Base-by-base conservation (phyloP, 805 yeast species). In the Saturnispora quitensis region DNA sequence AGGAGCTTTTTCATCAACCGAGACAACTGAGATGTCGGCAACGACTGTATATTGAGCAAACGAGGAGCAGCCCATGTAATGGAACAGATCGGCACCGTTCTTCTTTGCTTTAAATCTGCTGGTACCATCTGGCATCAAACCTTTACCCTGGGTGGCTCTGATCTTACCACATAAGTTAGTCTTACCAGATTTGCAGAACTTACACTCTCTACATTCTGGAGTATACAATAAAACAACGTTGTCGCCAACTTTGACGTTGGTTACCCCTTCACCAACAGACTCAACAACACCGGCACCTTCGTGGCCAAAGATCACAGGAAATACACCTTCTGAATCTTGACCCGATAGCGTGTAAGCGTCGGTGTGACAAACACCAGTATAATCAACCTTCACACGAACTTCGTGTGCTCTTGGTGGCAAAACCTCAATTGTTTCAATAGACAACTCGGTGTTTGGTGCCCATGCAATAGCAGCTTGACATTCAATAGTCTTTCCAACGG, bases 71-170 rank as follows among this genome's bases (percentile, higher is more conserved):
- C 99, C 99, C 99, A 93, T 93, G 70, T 88, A 93, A 71, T 93
- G 98, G 62, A 82, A 75, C 51, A 93, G 70, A 43, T 82, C 78
- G 73, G 93, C 78, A 59, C 99, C 99, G 24, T 33, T 49, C 33
- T 35, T 49, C 64, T 83, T 82, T 67, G 86, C 81, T 57, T 77
- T 81, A 75, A 93, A 91, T 70, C 99, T 82, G 44, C 86, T 70
- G 48, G 99, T 91, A 20, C 98, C 99, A 67, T 93, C 99, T 56
- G 99, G 99, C 97, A 93, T 86, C 53, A 91, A 85, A 68, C 99
- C 99, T 65, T 87, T 84, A 68, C 99, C 98, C 70, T 93, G 99
- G 52, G 99, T 95, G 51, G 88, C 95, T 73, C 99, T 84, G 60
- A 93, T 91, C 62, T 95, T 78, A 56, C 93, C 88, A 76, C 99